A percentile compares a stretch with the other conserved stretches of the same genome.
Conservation (phyloP, 768 basidiomycete genomes). For the Collybia sp. region DNA sequence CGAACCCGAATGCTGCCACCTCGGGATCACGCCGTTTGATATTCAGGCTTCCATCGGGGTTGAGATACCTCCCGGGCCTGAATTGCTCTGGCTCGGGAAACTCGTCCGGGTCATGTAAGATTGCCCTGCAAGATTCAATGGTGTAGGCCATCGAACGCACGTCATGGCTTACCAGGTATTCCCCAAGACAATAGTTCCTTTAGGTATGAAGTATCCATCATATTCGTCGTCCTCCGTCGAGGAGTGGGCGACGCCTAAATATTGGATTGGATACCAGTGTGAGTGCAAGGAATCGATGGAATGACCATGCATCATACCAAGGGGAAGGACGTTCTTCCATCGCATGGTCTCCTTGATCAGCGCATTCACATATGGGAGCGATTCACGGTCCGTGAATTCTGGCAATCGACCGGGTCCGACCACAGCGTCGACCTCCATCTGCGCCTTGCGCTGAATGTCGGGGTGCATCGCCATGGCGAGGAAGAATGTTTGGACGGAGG, state of each 20-base stretch:
- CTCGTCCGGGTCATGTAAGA: conserved; percentile 1
- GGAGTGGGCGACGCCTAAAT: conserved; percentile 13
- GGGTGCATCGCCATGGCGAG: conserved; percentile 33
- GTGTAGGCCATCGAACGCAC: background rate
- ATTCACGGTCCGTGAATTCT: conserved; percentile 26
- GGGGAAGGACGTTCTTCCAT: background rate
- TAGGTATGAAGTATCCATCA: conserved; percentile 8
- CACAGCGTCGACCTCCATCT: conserved; percentile 32
- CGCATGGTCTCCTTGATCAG: conserved; percentile 27
- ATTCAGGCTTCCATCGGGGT: background rate
- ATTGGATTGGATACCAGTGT: too few species aligned
- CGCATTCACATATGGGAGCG: conserved; percentile 31
- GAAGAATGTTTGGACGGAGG: conserved; percentile 27
- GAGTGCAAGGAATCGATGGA: background rate
- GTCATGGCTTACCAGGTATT: conserved; percentile 8
- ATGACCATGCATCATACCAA: background rate
- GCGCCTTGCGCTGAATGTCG: conserved; percentile 29
- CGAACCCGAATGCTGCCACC: conserved; percentile 7
- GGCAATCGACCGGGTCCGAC: conserved; percentile 32
- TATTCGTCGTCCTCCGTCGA: conserved; percentile 8
- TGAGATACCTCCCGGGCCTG: conserved; percentile 6
- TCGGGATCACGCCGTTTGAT: conserved; percentile 4
- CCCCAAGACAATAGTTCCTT: conserved; percentile 8
- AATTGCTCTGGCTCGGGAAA: conserved; percentile 8
- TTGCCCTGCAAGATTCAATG: background rate